Evolutionary conservation across 352 stramenopile species (phyloP).

Genomic region (Pythium monospermum): DNA sequence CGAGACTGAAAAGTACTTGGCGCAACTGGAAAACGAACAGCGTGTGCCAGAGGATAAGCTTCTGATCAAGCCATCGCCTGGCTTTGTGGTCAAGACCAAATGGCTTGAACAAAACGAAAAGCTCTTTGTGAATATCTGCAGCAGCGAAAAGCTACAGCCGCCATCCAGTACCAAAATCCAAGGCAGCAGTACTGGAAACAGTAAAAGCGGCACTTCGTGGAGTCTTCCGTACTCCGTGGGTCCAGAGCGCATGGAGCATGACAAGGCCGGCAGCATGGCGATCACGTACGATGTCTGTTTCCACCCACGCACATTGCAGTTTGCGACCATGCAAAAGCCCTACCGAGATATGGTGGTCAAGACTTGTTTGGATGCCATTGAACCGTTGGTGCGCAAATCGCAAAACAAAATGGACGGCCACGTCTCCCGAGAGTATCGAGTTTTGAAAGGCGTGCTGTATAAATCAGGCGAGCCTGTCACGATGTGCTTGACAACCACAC

Average conservation of each 20-base stretch:
- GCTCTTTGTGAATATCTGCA: conserved; percentile 94
- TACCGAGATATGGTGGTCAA: conserved; percentile 87
- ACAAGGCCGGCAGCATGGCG: conserved; percentile 70
- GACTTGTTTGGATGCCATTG: conserved; percentile 84
- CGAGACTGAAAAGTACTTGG: conserved; percentile 89
- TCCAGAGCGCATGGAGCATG: conserved; percentile 83
- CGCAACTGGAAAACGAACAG: conserved; percentile 86
- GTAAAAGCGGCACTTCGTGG: conserved; percentile 63
- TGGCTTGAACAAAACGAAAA: conserved; percentile 47
- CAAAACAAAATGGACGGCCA: conserved; percentile 14
- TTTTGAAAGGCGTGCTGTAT: conserved; percentile 85
- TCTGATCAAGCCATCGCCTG: conserved; percentile 74
- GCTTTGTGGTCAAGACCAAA: conserved; percentile 91
- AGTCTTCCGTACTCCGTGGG: conserved; percentile 89
- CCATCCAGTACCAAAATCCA: conserved; percentile 53
- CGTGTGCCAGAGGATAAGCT: conserved; percentile 85
- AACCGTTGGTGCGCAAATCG: conserved; percentile 47
- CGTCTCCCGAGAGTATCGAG: conserved; percentile 54
- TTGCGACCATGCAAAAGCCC: conserved; percentile 39
- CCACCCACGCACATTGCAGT: conserved; percentile 79
- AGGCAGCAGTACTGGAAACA: conserved; percentile 1
- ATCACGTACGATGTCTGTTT: conserved; percentile 92
- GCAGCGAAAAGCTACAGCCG: conserved; percentile 74
- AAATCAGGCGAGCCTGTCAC: conserved; percentile 76
- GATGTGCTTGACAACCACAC: conserved; percentile 56